Conservation (phyloP, 106 monocot genomes). For the Allium sativum region DNA sequence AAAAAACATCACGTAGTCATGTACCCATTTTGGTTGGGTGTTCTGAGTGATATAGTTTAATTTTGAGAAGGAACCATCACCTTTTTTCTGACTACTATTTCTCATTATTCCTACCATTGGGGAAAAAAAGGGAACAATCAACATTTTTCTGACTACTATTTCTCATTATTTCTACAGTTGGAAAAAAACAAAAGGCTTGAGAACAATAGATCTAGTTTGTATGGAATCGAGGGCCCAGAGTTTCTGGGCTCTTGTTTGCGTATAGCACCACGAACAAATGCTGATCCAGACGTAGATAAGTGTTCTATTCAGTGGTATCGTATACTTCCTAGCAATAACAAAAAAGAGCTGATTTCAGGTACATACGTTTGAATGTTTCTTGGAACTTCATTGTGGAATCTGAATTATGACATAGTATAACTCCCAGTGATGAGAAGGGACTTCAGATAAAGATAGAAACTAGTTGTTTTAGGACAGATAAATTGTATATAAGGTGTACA, state of each 20-base stretch:
- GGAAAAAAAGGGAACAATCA: constrained; percentile 9
- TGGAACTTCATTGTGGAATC: neutral
- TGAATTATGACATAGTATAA: too few species aligned
- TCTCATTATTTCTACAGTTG: constrained; percentile 31
- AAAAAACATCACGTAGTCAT: too few species aligned
- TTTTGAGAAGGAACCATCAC: neutral
- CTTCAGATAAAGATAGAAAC: too few species aligned
- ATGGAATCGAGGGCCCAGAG: constrained; percentile 59
- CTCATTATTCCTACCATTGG: constrained; percentile 30
- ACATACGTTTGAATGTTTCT: constrained; percentile 3
- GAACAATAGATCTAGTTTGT: constrained; percentile 29
- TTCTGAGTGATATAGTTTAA: too few species aligned
- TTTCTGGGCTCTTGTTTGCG: constrained; percentile 58
- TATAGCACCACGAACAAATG: constrained; percentile 23
- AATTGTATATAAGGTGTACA: too few species aligned
- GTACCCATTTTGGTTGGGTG: too few species aligned
- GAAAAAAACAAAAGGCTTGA: constrained; percentile 40
- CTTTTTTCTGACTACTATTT: neutral
- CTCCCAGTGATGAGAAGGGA: too few species aligned
- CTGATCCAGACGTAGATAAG: constrained; percentile 31
- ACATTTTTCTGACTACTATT: neutral
- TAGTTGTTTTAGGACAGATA: too few species aligned
- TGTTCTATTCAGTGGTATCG: constrained; percentile 78
- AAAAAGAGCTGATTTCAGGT: constrained; percentile 76
- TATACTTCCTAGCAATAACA: constrained; percentile 35